Conservation (phyloP, 106 monocot genomes). For the Xerophyta viscosa region DNA sequence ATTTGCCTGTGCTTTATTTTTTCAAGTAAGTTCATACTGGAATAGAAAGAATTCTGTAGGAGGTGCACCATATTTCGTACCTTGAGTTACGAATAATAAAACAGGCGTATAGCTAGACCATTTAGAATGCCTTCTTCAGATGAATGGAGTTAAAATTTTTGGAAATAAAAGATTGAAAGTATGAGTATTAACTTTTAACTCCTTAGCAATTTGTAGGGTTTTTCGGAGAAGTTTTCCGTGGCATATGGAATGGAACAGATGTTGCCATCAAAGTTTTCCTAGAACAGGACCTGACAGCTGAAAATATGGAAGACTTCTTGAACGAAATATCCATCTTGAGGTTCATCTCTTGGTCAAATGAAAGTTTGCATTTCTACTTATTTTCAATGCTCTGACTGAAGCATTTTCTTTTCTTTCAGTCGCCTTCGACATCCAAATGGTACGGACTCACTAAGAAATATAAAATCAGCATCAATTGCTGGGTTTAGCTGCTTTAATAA, state of each 20-base stretch:
- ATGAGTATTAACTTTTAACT: background rate
- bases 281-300: conserved; percentile 86
- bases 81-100: background rate
- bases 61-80: too few relatives aligned
- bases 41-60: too few relatives aligned
- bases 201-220: conserved; percentile 35
- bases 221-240: conserved; percentile 96
- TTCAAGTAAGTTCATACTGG: background rate
- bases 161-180: too few relatives aligned
- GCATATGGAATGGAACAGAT: conserved; percentile 94
- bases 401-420: conserved; percentile 43
- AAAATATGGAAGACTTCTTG: conserved; percentile 93
- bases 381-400: conserved; percentile 11
- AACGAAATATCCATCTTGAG: conserved; percentile 92
- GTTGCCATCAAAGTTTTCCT: conserved; percentile 88
- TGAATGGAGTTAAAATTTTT: too few relatives aligned
- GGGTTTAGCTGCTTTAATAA: too few relatives aligned
- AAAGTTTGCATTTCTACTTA: background rate
- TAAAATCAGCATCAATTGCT: too few relatives aligned
- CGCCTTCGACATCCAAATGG: conserved; percentile 97
- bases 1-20: too few relatives aligned
- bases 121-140: too few relatives aligned
- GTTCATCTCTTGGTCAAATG: conserved; percentile 15
- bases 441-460: conserved; percentile 10
- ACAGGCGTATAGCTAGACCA: background rate